Evolutionary conservation across 495 filamentous ascomycete species (phyloP).

Genomic region (Immersiella caudata): DNA sequence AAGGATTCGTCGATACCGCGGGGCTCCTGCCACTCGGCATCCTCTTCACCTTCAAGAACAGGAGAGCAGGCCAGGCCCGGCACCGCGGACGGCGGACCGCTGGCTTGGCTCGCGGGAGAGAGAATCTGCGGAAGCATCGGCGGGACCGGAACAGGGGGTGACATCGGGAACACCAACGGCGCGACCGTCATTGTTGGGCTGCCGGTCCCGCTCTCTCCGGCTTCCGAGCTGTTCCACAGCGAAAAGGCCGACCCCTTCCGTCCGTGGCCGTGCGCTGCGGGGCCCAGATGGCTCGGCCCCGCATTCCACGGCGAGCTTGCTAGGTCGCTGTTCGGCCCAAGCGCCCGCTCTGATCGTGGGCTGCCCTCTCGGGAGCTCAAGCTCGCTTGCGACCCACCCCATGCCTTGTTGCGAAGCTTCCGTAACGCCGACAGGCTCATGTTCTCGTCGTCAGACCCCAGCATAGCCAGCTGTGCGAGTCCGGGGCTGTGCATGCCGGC

Average conservation of each 20-base stretch:
- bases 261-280: slow-evolving; percentile 24
- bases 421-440: slow-evolving; percentile 72
- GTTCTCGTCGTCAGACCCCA: slow-evolving; percentile 63
- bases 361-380: slow-evolving; percentile 64
- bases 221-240: slow-evolving; percentile 43
- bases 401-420: slow-evolving; percentile 72
- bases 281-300: not conserved
- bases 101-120: not conserved
- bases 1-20: not conserved
- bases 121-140: slow-evolving; percentile 23
- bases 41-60: slow-evolving; percentile 44
- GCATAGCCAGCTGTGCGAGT: slow-evolving; percentile 70
- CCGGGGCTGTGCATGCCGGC: slow-evolving; percentile 54
- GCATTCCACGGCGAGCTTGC: slow-evolving; percentile 29
- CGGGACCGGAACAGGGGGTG: slow-evolving; percentile 24
- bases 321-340: slow-evolving; percentile 18
- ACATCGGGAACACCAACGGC: slow-evolving; percentile 22
- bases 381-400: slow-evolving; percentile 79
- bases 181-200: slow-evolving; percentile 42
- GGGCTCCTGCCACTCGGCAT: slow-evolving; percentile 4
- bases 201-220: slow-evolving; percentile 36
- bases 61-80: slow-evolving; percentile 36
- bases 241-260: slow-evolving; percentile 49
- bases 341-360: slow-evolving; percentile 47
- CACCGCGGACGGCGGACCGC: slow-evolving; percentile 7